phyloP scores from a whole-genome alignment of 345 rosid genomes.

The Salix purpurea region DNA sequence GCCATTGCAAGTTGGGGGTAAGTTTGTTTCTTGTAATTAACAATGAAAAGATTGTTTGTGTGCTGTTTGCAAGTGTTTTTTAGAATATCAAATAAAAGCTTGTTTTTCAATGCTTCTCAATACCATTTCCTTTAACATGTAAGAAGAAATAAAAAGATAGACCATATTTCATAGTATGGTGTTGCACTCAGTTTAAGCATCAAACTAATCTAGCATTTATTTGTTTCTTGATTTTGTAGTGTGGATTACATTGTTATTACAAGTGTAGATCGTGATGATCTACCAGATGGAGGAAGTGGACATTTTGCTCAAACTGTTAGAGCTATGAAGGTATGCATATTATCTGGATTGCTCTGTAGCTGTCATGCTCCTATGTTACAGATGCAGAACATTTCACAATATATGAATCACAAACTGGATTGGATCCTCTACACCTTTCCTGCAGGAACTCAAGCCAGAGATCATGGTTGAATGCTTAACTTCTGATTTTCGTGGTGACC shows the following conservation, averaged over 20 bases:
- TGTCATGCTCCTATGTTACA: not conserved
- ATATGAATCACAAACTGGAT: conserved; percentile 7
- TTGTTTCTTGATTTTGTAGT: conserved; percentile 28
- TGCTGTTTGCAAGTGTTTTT: not conserved
- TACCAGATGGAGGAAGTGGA: conserved; percentile 97
- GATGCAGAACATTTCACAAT: not conserved
- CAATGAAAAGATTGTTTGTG: not conserved
- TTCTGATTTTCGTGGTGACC: conserved; percentile 93
- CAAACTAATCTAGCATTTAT: not conserved
- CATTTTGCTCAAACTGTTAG: conserved; percentile 92
- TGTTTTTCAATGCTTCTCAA: not conserved
- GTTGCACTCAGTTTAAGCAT: not conserved
- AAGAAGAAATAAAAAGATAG: not conserved
- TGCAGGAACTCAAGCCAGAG: conserved; percentile 81
- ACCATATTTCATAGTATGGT: not conserved
- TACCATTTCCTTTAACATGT: not conserved
- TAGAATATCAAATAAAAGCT: not conserved
- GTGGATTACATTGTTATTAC: conserved; percentile 97
- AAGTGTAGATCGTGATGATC: conserved; percentile 96
- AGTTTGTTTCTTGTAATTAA: conserved; percentile 6
- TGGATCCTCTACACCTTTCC: not conserved
- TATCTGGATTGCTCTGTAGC: not conserved
- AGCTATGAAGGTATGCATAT: conserved; percentile 70
- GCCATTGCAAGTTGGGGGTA: conserved; percentile 98
- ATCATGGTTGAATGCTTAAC: conserved; percentile 97